Evolutionary conservation across 2,329 filamentous ascomycete genomes (phyloP).

Genomic region (Chaetomiaceae sp.): DNA sequence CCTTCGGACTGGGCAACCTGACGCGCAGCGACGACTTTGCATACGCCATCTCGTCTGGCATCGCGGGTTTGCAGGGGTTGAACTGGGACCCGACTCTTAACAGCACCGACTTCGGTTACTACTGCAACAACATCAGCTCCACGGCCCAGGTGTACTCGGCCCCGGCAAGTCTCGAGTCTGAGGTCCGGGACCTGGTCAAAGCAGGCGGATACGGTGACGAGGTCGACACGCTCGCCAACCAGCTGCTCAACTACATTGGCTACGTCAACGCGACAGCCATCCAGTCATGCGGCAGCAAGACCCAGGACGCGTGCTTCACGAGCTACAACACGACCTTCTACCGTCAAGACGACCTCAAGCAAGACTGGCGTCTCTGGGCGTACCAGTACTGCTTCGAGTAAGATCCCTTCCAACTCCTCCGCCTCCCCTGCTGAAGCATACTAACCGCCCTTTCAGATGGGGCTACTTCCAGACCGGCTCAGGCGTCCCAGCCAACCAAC

Average conservation of each 20-base stretch:
- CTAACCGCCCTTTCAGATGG: constrained; percentile 49
- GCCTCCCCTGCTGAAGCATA: constrained; percentile 23
- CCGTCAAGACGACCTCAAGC: constrained; percentile 33
- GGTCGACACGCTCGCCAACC: constrained; percentile 34
- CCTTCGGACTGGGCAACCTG: constrained; percentile 44
- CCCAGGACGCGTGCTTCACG: constrained; percentile 37
- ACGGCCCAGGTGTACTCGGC: constrained; percentile 38
- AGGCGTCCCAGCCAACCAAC: constrained; percentile 56
- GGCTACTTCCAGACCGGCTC: constrained; percentile 73
- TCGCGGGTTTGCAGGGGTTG: constrained; percentile 41
- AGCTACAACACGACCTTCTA: constrained; percentile 34
- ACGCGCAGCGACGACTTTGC: constrained; percentile 47
- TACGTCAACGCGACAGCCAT: constrained; percentile 33
- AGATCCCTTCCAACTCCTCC: constrained; percentile 20
- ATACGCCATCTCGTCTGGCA: constrained; percentile 36
- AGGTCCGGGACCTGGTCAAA: constrained; percentile 37
- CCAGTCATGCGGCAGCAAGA: constrained; percentile 19
- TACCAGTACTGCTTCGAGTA: constrained; percentile 54
- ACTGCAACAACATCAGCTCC: constrained; percentile 45
- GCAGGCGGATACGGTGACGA: constrained; percentile 39
- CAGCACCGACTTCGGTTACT: constrained; percentile 38
- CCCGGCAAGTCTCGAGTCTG: constrained; percentile 31
- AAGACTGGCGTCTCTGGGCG: constrained; percentile 44
- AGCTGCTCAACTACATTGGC: constrained; percentile 50
- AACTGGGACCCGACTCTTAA: constrained; percentile 51